Base-by-base conservation (phyloP, 2,329 filamentous ascomycete species). In the Clonostachys byssicola region DNA sequence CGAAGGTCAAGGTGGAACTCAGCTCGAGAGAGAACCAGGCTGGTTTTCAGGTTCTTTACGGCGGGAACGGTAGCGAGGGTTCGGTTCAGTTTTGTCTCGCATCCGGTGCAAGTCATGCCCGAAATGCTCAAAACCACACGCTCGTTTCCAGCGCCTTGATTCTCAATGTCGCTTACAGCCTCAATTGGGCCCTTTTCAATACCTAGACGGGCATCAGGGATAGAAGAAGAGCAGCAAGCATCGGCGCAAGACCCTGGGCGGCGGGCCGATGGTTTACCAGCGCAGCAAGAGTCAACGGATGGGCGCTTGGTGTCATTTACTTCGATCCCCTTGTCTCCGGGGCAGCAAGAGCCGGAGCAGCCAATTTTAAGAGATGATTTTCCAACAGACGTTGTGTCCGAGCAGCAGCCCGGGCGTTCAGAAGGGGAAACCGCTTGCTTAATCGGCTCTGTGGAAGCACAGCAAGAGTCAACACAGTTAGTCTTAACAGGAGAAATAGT, bases 171-270 rank as follows among this genome's bases (percentile, higher is more conserved):
- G 6, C 5, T 20, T 13, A 44, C 40, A 8, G 1, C 13, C 1
- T 44, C 14, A 9, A 34, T 13, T 5, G 45, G 43, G 10, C 30
- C 43, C 9, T 34, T 50, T 23, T 50, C 46, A 12, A 44, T 30
- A 14, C 45, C 34, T 5, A 44, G 17, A 3, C 16, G 8, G 10
- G 14, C 5, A 16, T 45, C 7, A 3, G 44, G 40, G 9, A 20
- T 10, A n/a, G 14, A 12, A 36, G 54, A 45, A 30, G 23, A 10
- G 34, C 47, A 42, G 49, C 54, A 60, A 13, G 34, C 46, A 46
- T 54, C 52, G 5, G 43, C 39, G 17, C 48, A 53, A 71, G 0
- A 68, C 9, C 33, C 12, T n/a, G 58, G 56, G 2, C 60, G 54
- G 34, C 58, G 54, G 47, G 4, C 23, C 8, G 10, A 8, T 30